Conservation (phyloP, 179 eudicot genomes). For the Beta macrorhiza region DNA sequence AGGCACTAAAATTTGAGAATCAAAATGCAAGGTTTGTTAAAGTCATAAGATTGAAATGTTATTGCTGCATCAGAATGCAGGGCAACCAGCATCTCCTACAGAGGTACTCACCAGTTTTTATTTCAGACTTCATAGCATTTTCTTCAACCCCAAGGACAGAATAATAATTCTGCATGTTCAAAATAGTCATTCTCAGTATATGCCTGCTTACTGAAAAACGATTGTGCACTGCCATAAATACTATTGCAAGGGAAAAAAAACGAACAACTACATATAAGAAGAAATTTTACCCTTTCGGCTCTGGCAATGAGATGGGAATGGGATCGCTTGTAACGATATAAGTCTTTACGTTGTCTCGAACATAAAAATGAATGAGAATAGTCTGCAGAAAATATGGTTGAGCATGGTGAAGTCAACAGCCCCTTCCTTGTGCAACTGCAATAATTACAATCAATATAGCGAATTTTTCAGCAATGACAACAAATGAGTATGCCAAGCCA, state of each 20-base stretch:
- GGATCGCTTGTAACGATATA: constrained; percentile 34
- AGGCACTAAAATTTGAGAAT: background rate
- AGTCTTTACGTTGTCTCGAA: constrained; percentile 31
- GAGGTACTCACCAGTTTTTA: constrained; percentile 65
- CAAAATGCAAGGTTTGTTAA: background rate
- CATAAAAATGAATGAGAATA: constrained; percentile 32
- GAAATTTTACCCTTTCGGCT: constrained; percentile 56
- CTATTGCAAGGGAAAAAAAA: constrained; percentile 4
- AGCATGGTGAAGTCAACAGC: constrained; percentile 48
- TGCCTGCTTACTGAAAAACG: background rate
- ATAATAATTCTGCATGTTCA: constrained; percentile 63
- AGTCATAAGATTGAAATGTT: background rate
- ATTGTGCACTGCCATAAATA: background rate
- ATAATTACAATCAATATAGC: background rate
- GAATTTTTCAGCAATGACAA: background rate
- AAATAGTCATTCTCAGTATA: constrained; percentile 4
- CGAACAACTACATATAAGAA: background rate
- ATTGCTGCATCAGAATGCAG: background rate
- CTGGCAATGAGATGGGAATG: constrained; percentile 49
- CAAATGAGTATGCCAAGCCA: background rate
- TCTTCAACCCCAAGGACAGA: constrained; percentile 74
- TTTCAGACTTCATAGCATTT: constrained; percentile 73
- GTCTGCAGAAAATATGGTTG: constrained; percentile 48
- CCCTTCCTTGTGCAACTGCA: constrained; percentile 42
- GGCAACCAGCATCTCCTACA: background rate